A percentile compares a stretch with the other conserved stretches of the same genome.
phyloP scores from a whole-genome alignment of 2,329 filamentous ascomycete species.

The Arachnomyces sp. region DNA sequence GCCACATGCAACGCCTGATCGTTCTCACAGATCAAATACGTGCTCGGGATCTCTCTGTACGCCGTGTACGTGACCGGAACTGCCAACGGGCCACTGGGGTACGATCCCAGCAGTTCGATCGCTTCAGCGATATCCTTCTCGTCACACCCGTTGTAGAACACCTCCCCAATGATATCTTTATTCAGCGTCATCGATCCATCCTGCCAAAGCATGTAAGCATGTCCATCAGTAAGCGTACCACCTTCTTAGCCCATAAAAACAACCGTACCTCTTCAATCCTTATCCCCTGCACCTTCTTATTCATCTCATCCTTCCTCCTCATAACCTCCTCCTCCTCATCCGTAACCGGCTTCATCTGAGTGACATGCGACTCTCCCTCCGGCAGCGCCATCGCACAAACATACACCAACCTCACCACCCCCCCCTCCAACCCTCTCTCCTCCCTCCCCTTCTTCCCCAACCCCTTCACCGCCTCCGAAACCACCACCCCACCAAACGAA shows the following conservation, averaged over 20 bases:
- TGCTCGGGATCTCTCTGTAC: slow-evolving; percentile 21
- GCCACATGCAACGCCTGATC: slow-evolving; percentile 18
- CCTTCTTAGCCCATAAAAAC: too few species aligned
- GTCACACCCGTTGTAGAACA: slow-evolving; percentile 20
- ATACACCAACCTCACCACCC: slow-evolving; percentile 19
- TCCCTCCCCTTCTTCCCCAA: slow-evolving; percentile 18
- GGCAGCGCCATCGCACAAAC: slow-evolving; percentile 20
- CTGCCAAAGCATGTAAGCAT: slow-evolving; percentile 7
- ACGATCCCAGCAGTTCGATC: slow-evolving; percentile 17
- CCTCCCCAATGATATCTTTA: slow-evolving; percentile 10
- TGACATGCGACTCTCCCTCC: slow-evolving; percentile 18
- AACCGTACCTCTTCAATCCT: slow-evolving; percentile 13
- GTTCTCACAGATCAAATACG: slow-evolving; percentile 23
- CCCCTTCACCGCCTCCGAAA: slow-evolving; percentile 23
- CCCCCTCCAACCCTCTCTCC: slow-evolving; percentile 11
- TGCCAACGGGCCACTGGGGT: slow-evolving; percentile 15
- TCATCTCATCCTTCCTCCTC: slow-evolving; percentile 11
- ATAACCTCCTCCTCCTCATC: slow-evolving; percentile 19
- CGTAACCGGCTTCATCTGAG: slow-evolving; percentile 16
- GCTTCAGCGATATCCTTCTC: slow-evolving; percentile 19
- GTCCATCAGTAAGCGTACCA: background rate
- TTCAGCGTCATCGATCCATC: slow-evolving; percentile 18
- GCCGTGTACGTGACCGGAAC: slow-evolving; percentile 23
- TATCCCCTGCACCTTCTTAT: slow-evolving; percentile 13
- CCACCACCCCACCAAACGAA: slow-evolving; percentile 26